phyloP scores from a whole-genome alignment of 768 basidiomycete species.

The Pleurotus tuoliensis region DNA sequence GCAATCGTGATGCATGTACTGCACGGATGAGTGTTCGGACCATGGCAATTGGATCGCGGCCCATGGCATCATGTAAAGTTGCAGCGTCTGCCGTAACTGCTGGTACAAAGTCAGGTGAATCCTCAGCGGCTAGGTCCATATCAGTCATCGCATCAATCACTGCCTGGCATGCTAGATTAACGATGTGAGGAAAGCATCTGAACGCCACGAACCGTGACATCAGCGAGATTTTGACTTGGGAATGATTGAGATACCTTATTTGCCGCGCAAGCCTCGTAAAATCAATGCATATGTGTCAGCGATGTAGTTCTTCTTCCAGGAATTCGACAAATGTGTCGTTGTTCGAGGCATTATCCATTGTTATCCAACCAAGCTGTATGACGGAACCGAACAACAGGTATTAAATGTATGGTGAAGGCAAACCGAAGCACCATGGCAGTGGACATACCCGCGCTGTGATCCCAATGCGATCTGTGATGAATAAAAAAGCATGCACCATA shows the following conservation, averaged over 20 bases:
- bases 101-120: background rate
- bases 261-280: constrained; percentile 17
- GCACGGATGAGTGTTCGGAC: constrained; percentile 17
- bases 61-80: background rate
- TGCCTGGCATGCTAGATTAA: constrained; percentile 28
- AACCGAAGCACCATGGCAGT: background rate
- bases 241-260: constrained; percentile 19
- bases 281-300: constrained; percentile 12
- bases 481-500: constrained; percentile 28
- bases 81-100: too few species aligned
- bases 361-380: constrained; percentile 35
- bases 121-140: constrained; percentile 10
- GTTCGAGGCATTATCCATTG: constrained; percentile 28
- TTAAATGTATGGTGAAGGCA: background rate
- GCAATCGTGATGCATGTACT: constrained; percentile 13
- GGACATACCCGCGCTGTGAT: constrained; percentile 22
- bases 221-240: background rate
- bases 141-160: constrained; percentile 21
- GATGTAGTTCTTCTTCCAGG: constrained; percentile 17
- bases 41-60: constrained; percentile 17
- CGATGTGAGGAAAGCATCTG: constrained; percentile 29
- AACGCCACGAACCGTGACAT: constrained; percentile 1
- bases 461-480: constrained; percentile 22
- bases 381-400: too few species aligned
- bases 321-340: constrained; percentile 27